Conservation (phyloP, 768 basidiomycete genomes). For the Steccherinum ochraceum region DNA sequence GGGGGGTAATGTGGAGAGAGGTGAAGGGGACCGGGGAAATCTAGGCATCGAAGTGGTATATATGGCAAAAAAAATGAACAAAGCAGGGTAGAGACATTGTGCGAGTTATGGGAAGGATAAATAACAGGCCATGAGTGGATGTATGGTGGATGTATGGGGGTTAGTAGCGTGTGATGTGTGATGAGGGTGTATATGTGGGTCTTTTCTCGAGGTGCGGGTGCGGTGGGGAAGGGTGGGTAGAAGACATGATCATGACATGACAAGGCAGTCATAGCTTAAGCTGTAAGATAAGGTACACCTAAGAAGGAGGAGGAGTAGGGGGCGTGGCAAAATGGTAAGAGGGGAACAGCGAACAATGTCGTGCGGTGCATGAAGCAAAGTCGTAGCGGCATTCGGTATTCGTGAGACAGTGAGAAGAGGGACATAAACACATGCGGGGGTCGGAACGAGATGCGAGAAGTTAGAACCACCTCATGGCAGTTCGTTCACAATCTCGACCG, state of each 20-base stretch:
- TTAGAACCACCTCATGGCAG: constrained; percentile 15
- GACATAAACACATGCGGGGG: too few relatives aligned
- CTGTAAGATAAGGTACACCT: neutral
- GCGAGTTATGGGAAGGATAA: neutral
- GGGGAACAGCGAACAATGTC: neutral
- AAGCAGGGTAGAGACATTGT: neutral
- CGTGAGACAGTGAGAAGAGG: too few relatives aligned
- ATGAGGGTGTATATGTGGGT: too few relatives aligned
- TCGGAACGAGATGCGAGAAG: too few relatives aligned
- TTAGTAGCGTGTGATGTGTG: neutral
- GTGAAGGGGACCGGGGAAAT: neutral
- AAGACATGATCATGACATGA: too few relatives aligned
- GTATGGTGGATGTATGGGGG: neutral
- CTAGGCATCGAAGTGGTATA: neutral
- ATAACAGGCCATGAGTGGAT: neutral
- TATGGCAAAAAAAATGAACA: neutral
- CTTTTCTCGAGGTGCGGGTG: too few relatives aligned
- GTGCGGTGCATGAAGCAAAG: neutral
- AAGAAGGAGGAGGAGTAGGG: neutral
- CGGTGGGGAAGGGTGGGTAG: too few relatives aligned
- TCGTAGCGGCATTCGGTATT: too few relatives aligned
- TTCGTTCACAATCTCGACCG: constrained; percentile 63
- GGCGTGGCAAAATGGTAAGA: neutral
- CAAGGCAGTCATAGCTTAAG: neutral
- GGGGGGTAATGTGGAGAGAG: too few relatives aligned